These are phyloP conservation scores for Lunasporangiospora selenospora DNA, from an alignment of 192 early-diverging fungal species.

Conservation along the genomic window DNA sequence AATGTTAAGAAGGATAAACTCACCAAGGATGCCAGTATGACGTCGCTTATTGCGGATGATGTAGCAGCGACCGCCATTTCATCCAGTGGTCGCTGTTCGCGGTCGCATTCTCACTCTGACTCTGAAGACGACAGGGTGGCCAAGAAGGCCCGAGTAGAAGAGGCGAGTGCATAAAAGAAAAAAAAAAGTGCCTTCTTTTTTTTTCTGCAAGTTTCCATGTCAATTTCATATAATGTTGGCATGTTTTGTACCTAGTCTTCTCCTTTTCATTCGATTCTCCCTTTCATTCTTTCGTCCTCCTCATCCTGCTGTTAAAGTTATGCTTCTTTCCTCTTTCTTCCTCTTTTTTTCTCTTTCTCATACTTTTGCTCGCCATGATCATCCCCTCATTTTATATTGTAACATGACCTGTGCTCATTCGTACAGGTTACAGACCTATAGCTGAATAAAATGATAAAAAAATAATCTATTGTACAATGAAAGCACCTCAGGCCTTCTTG, in stretches of 20 bases:
- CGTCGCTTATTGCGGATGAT: not conserved
- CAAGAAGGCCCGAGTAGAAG: slow-evolving; percentile 7
- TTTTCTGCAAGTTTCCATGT: too few relatives aligned
- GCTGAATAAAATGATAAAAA: slow-evolving; percentile 2
- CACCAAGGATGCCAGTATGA: not conserved
- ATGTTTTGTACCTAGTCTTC: too few relatives aligned
- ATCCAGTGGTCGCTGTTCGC: not conserved
- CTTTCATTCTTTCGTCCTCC: not conserved
- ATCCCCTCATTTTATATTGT: too few relatives aligned
- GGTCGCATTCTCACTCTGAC: slow-evolving; percentile 7
- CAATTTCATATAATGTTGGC: too few relatives aligned
- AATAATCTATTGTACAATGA: not conserved
- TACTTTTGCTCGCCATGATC: slow-evolving; percentile 1
- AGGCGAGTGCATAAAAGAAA: not conserved
- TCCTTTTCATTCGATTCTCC: not conserved
- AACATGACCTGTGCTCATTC: too few relatives aligned
- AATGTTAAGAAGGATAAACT: not conserved
- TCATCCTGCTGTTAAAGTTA: too few relatives aligned
- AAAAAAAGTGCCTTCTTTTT: too few relatives aligned
- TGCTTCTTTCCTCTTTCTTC: not conserved
- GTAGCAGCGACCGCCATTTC: not conserved
- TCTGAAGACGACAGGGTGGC: slow-evolving; percentile 3
- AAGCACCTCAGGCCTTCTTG: slow-evolving; percentile 29
- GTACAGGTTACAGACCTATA: too few relatives aligned
- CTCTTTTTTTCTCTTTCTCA: not conserved